Evolutionary conservation across 805 yeast species (phyloP).

Genomic region (Deakozyma indianensis): DNA sequence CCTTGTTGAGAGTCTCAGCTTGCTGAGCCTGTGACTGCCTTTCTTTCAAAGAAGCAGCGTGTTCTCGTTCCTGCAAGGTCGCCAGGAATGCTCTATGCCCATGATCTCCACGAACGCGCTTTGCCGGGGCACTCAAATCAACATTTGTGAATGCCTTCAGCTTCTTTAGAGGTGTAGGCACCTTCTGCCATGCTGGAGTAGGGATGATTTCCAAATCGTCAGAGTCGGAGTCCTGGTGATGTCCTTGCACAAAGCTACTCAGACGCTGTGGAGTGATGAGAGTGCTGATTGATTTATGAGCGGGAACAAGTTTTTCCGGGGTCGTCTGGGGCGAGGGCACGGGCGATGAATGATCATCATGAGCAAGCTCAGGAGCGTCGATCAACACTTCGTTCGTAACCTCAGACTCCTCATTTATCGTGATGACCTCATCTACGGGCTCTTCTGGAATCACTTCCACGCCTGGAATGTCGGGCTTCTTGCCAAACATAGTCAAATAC

Average conservation of each 20-base stretch:
- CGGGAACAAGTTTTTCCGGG: neutral
- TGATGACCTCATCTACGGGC: neutral
- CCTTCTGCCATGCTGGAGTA: constrained; percentile 6
- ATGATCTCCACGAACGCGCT: constrained; percentile 3
- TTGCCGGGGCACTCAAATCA: neutral
- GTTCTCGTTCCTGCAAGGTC: constrained; percentile 6
- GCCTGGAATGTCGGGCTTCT: neutral
- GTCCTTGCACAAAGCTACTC: constrained; percentile 6
- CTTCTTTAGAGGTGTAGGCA: constrained; percentile 8
- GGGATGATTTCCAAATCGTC: constrained; percentile 12
- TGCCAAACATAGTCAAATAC: neutral
- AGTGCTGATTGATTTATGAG: neutral
- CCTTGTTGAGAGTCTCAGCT: constrained; percentile 4
- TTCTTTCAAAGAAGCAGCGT: constrained; percentile 5
- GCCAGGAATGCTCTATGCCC: constrained; percentile 2
- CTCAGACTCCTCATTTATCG: neutral
- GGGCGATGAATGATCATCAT: neutral
- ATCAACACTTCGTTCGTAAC: neutral
- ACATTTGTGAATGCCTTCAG: constrained; percentile 7
- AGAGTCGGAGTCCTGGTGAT: neutral
- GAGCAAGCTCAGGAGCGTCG: neutral
- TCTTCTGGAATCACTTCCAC: neutral
- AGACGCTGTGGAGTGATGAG: constrained; percentile 4
- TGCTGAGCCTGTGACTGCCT: constrained; percentile 3
- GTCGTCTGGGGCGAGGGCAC: neutral